These are phyloP conservation scores for Leishmania lainsoni DNA, from an alignment of 208 protist species.

Conservation along the genomic window DNA sequence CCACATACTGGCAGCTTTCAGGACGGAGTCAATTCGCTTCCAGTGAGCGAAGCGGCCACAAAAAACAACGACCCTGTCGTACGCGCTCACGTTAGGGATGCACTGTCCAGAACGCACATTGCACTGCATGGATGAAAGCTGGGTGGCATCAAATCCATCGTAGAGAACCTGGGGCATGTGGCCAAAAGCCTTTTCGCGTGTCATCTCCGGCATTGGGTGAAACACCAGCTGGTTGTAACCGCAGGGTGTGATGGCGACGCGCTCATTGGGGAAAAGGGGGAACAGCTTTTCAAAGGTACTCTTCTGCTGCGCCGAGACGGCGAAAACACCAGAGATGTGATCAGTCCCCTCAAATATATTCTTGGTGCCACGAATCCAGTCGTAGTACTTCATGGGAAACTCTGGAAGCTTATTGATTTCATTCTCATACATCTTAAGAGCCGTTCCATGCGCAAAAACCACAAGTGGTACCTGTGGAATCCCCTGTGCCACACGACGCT, in stretches of 20 bases:
- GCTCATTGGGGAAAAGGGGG: conserved; percentile 55
- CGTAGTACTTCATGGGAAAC: conserved; percentile 79
- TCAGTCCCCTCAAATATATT: conserved; percentile 57
- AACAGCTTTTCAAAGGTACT: conserved; percentile 65
- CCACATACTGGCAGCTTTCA: conserved; percentile 58
- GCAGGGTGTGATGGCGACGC: conserved; percentile 63
- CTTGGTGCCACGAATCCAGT: conserved; percentile 63
- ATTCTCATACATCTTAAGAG: conserved; percentile 85
- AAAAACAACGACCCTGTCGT: conserved; percentile 71
- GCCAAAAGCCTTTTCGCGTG: conserved; percentile 63
- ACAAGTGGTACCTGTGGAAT: conserved; percentile 54
- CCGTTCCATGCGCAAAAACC: conserved; percentile 77
- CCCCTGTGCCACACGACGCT: conserved; percentile 39
- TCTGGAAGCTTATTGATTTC: conserved; percentile 65
- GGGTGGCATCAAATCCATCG: conserved; percentile 43
- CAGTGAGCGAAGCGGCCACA: conserved; percentile 81
- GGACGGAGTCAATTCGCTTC: conserved; percentile 72
- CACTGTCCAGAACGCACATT: conserved; percentile 32
- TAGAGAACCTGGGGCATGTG: conserved; percentile 63
- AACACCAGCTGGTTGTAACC: conserved; percentile 83
- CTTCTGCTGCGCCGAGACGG: conserved; percentile 66
- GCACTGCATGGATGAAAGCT: conserved; percentile 33
- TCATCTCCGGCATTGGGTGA: conserved; percentile 56
- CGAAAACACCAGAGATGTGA: conserved; percentile 66
- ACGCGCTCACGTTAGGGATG: conserved; percentile 57